Evolutionary conservation across 306 rosid species (phyloP).

Genomic region (Pueraria montana): DNA sequence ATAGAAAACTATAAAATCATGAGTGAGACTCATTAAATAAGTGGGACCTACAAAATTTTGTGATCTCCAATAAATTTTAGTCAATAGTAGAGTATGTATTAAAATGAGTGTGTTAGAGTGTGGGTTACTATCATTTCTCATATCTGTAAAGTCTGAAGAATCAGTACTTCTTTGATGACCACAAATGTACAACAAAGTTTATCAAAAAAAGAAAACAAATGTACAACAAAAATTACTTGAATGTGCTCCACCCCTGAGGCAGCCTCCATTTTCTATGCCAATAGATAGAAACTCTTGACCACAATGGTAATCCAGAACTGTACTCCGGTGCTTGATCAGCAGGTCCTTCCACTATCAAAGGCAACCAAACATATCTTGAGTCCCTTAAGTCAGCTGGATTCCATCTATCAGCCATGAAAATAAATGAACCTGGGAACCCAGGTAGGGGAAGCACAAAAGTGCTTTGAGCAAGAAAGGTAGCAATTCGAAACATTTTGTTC

Average conservation of each 20-base stretch:
- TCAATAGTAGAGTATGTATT: not conserved
- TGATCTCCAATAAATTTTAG: not conserved
- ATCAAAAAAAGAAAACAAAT: constrained; percentile 17
- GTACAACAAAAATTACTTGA: constrained; percentile 43
- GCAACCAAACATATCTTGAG: constrained; percentile 95
- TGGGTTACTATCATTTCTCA: not conserved
- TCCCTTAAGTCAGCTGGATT: constrained; percentile 85
- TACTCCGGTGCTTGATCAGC: constrained; percentile 75
- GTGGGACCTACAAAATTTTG: not conserved
- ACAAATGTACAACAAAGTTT: constrained; percentile 39
- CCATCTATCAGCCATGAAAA: constrained; percentile 97
- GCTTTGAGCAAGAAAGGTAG: constrained; percentile 90
- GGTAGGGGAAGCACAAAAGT: constrained; percentile 84
- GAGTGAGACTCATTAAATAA: not conserved
- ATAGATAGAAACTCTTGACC: constrained; percentile 89
- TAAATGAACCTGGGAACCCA: constrained; percentile 65
- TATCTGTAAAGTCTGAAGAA: constrained; percentile 6
- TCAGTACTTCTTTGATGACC: constrained; percentile 21
- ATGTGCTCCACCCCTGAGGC: constrained; percentile 75
- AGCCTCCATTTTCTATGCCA: constrained; percentile 97
- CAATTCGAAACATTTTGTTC: constrained; percentile 69
- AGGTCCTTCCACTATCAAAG: constrained; percentile 82
- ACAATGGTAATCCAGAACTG: constrained; percentile 77
- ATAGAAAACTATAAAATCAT: not conserved
- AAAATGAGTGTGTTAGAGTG: not conserved